phyloP scores from a whole-genome alignment of 2,329 filamentous ascomycete genomes.

The Penicillium sumatraense region DNA sequence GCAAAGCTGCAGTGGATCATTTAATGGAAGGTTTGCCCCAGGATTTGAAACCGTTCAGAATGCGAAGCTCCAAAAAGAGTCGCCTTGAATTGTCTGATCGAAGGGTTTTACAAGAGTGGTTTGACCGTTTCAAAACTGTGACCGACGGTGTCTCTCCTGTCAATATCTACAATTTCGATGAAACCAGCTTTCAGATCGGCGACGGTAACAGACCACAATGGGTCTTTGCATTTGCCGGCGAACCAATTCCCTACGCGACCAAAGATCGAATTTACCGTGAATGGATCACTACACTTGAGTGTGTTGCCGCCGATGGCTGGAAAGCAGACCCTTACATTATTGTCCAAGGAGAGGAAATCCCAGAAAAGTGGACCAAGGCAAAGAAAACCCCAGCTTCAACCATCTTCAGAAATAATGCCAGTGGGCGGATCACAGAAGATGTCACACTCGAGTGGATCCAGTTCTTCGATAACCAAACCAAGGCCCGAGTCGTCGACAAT shows the following conservation, averaged over 20 bases:
- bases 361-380: not conserved
- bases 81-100: not conserved
- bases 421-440: not conserved
- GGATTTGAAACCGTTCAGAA: not conserved
- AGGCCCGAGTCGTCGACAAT: not conserved
- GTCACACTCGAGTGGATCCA: not conserved
- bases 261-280: not conserved
- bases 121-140: not conserved
- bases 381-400: not conserved
- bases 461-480: not conserved
- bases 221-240: not conserved
- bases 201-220: not conserved
- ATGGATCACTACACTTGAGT: slow-evolving; percentile 7
- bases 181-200: not conserved
- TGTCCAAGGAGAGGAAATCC: not conserved
- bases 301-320: slow-evolving; percentile 5
- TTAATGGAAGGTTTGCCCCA: not conserved
- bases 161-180: not conserved
- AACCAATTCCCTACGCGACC: not conserved
- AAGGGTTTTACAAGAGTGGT: not conserved
- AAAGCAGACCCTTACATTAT: not conserved
- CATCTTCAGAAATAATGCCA: not conserved
- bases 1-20: not conserved
- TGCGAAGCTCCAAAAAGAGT: not conserved
- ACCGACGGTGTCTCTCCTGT: not conserved